Percentiles rank a stretch among this genome's conserved stretches.
phyloP scores from a whole-genome alignment of 2,329 filamentous ascomycete species.

The Aphanocladium album region DNA sequence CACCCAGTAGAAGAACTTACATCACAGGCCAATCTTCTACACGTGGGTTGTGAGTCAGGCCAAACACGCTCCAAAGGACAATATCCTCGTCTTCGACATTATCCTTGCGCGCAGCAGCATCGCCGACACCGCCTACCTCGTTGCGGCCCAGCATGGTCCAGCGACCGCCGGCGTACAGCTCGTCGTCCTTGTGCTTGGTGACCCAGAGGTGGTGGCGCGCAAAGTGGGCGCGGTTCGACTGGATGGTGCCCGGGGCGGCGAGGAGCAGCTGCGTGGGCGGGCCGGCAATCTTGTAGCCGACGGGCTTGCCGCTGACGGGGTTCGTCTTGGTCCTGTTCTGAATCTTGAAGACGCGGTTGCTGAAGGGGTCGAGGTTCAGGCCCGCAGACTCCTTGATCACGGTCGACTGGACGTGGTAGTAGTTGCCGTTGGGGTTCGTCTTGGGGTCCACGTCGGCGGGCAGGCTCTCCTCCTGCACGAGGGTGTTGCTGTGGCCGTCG shows the following conservation, averaged over 20 bases:
- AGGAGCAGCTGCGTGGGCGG: constrained; percentile 35
- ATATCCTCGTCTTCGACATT: constrained; percentile 45
- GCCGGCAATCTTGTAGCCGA: constrained; percentile 44
- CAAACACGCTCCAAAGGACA: constrained; percentile 52
- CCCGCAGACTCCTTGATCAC: constrained; percentile 39
- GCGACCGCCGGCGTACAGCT: constrained; percentile 39
- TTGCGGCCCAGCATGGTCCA: constrained; percentile 41
- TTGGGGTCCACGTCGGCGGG: constrained; percentile 37
- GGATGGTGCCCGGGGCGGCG: constrained; percentile 35
- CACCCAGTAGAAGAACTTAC: constrained; percentile 28
- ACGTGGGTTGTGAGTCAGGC: constrained; percentile 62
- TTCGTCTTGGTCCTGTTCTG: constrained; percentile 41
- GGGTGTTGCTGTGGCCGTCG: constrained; percentile 54
- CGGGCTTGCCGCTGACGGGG: constrained; percentile 37
- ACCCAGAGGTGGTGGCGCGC: constrained; percentile 42
- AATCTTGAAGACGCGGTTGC: constrained; percentile 47
- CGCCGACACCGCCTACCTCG: constrained; percentile 32
- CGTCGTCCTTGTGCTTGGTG: constrained; percentile 39
- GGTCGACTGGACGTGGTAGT: constrained; percentile 39
- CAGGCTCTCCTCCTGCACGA: constrained; percentile 38
- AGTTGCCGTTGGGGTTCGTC: constrained; percentile 46
- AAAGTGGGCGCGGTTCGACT: constrained; percentile 37
- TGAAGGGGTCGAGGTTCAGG: constrained; percentile 44
- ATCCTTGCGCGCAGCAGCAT: constrained; percentile 38
- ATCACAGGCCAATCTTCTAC: constrained; percentile 67